Percentiles rank a stretch among this genome's conserved stretches.
Conservation (phyloP, 345 rosid species). For the Heritiera fomes region DNA sequence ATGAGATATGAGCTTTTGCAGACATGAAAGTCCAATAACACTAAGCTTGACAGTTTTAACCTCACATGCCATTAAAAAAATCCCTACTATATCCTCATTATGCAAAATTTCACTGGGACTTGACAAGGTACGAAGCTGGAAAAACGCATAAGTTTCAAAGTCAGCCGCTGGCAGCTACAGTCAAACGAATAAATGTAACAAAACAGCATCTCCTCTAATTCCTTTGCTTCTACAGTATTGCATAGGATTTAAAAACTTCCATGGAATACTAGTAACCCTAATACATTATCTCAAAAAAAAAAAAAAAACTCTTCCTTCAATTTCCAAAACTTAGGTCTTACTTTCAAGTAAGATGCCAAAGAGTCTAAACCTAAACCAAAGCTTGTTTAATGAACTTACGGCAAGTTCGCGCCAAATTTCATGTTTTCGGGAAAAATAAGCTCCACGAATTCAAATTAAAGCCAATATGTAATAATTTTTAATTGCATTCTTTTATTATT, state of each 20-base stretch:
- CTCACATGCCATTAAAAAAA: slow-evolving; percentile 92
- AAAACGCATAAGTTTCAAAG: slow-evolving; percentile 3
- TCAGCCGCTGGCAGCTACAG: neutral
- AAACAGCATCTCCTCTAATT: neutral
- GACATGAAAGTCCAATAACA: slow-evolving; percentile 90
- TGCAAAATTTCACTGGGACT: slow-evolving; percentile 83
- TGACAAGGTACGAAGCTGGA: slow-evolving; percentile 83
- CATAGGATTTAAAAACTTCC: neutral
- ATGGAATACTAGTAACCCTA: neutral
- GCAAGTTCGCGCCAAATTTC: neutral
- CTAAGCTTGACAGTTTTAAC: slow-evolving; percentile 82
- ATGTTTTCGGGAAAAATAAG: neutral
- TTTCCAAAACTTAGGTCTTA: neutral
- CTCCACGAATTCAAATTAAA: neutral
- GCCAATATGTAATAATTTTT: neutral
- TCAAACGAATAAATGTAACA: neutral
- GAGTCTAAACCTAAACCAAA: neutral
- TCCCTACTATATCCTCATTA: slow-evolving; percentile 80
- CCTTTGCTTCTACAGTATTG: neutral
- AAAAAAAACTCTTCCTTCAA: neutral
- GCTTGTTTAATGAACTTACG: neutral
- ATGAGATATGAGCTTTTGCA: slow-evolving; percentile 95
- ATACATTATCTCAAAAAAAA: neutral
- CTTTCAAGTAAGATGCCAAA: neutral
- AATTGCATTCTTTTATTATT: neutral